Evolutionary conservation across 805 yeast genomes (phyloP), one percentile per base, ranked within the genome.

Genomic region (Suhomyces sp.): DNA sequence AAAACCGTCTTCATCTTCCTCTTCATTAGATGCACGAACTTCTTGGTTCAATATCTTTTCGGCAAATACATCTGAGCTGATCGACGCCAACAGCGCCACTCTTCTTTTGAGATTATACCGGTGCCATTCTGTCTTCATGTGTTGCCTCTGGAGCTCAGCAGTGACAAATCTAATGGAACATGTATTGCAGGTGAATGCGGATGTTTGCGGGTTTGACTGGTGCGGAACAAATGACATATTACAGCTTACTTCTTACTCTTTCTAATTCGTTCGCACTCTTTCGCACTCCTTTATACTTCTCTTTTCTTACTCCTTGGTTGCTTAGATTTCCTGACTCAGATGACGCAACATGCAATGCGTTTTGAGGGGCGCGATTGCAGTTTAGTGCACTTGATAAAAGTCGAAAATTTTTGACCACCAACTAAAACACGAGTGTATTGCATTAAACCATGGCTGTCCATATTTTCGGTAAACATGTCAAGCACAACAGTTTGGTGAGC

Each of bases 101-200:
- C 97, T 81, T 72, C 99, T 83, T 66, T 94, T 94, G 63, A 94
- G 78, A 64, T 94, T 94, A 69, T 94, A 94, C 56, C 99, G 80
- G 66, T 94, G 99, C 99, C 99, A 94, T 51, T 94, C 99, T 2
- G 97, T 85, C 66, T 89, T 90, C 99, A 94, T 94, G 67, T 94
- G 99, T 57, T 79, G 80, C 56, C 98, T 79, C 72, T 94, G 99
- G 53, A 85, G 76, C 56, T 86, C 94, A n/a, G 96, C 86, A 35
- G 85, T 77, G 43, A 85, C 82, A 64, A 94, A 94, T 44, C 85
- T 84, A 57, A 90, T 82, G 21, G 83, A 84, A 69, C 99, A 94
- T 19, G 97, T 86, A 64, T 92, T 89, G 71, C 99, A 94, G 10
- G 97, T 90, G 51, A 68, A 68, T 10, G 61, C 57, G 3, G 70